Base-by-base conservation (phyloP, 441 rosid species). In the Pelargonium fulgidum region DNA sequence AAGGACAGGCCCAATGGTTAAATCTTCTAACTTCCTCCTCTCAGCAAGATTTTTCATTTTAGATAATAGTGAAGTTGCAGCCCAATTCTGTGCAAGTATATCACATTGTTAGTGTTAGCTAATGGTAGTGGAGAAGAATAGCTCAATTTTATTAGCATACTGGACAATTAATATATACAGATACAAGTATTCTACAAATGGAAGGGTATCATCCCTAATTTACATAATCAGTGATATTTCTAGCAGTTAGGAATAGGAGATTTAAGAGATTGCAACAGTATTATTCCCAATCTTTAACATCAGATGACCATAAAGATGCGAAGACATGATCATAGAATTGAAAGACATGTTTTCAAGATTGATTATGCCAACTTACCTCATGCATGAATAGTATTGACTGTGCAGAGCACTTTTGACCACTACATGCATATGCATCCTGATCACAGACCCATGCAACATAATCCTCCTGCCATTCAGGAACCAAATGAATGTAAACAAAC, bases 381-480 rank as follows among this genome's bases (percentile, higher is more conserved):
- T 94, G 99, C 79, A 91, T 81, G 84, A 94, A 94, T 66, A 94
- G 82, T 65, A 94, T 86, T 24, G 99, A 94, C 72, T 94, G 99
- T 64, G 97, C 97, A 67, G 96, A 91, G 80, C 99, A 91, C 79
- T 94, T 94, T 82, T 94, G 99, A 71, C 99, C 99, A 65, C 97
- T 94, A 77, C 97, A 91, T 6, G 97, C 99, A 74, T 91, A 94
- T 7, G 99, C 97, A 83, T 94, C 97, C 84, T 94, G 99, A 75
- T 94, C 99, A 74, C 97, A 94, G 9, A 86, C 88, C 99, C 99
- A 94, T 29, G 99, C 96, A 73, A 91, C 91, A 42, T 94, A 91
- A 80, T 91, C 96, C 75, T 84, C 90, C 99, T 94, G 76, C 73
- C 78, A 80, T 75, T 69, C 26, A 67, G 71, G 77, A 72, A 29